A percentile compares a stretch with the other conserved stretches of the same genome.
Conservation (phyloP, 1,284 basidiomycete genomes). For the Moniliella sp. region DNA sequence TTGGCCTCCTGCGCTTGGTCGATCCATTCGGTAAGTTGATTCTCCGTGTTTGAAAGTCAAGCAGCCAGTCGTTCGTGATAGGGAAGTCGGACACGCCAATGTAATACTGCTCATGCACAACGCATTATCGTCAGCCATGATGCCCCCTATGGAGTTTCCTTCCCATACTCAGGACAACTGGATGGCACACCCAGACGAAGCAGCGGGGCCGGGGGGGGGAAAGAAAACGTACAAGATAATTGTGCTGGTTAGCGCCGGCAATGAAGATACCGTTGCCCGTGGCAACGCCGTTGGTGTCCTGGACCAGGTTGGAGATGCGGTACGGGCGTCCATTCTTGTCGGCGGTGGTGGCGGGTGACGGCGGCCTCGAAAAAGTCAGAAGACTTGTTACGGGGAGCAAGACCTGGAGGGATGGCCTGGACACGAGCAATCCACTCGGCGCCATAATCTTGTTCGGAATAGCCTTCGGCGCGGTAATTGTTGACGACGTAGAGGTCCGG, state of each 20-base stretch:
- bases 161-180: no score
- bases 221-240: no score
- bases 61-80: constrained; percentile 8
- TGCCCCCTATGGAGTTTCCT: constrained; percentile 14
- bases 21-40: constrained; percentile 13
- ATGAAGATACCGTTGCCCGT: no score
- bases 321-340: no score
- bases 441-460: constrained; percentile 9
- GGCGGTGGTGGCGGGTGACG: no score
- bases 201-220: no score
- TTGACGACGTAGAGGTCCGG: no score
- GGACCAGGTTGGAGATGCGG: constrained; percentile 12
- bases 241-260: no score
- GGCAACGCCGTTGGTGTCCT: no score
- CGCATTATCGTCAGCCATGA: constrained; percentile 16
- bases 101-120: no score
- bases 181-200: no score
- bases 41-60: constrained; percentile 8
- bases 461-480: constrained; percentile 7
- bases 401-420: constrained; percentile 7
- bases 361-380: no score
- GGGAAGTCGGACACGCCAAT: constrained; percentile 8
- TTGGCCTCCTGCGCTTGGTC: constrained; percentile 9
- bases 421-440: constrained; percentile 10
- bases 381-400: constrained; percentile 6